These are phyloP conservation scores for Acorus calamus DNA, from an alignment of 106 monocot species.

Conservation along the genomic window DNA sequence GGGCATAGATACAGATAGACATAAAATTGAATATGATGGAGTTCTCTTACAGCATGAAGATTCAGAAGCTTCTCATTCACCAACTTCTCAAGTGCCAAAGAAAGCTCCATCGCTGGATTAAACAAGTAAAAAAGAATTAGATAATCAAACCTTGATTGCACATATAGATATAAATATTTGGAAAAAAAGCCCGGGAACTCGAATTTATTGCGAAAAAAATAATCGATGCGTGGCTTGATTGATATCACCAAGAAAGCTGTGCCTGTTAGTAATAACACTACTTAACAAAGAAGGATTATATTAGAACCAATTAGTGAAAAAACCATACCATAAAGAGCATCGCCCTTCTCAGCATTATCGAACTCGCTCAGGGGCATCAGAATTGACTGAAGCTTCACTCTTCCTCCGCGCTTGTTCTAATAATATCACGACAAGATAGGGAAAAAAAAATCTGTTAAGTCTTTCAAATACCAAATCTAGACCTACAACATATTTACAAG, in stretches of 20 bases:
- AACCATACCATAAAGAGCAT: constrained; percentile 64
- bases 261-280: no score
- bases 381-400: constrained; percentile 67
- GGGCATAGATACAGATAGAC: no score
- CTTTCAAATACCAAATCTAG: not conserved
- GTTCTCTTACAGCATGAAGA: constrained; percentile 37
- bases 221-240: no score
- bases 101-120: constrained; percentile 64
- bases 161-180: no score
- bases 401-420: constrained; percentile 44
- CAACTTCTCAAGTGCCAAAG: constrained; percentile 65
- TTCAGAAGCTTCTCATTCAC: constrained; percentile 71
- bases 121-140: not conserved
- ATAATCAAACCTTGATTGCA: no score
- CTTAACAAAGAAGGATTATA: not conserved
- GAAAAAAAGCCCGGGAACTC: no score
- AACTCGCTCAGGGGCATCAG: constrained; percentile 53
- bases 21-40: not conserved
- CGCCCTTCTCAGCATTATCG: constrained; percentile 76
- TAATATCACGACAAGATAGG: no score
- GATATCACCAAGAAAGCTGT: no score
- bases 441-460: not conserved
- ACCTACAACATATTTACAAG: not conserved
- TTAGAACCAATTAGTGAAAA: not conserved
- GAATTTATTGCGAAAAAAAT: no score